Base-by-base conservation (phyloP, 495 filamentous ascomycete species). In the Annulohypoxylon maeteangense region DNA sequence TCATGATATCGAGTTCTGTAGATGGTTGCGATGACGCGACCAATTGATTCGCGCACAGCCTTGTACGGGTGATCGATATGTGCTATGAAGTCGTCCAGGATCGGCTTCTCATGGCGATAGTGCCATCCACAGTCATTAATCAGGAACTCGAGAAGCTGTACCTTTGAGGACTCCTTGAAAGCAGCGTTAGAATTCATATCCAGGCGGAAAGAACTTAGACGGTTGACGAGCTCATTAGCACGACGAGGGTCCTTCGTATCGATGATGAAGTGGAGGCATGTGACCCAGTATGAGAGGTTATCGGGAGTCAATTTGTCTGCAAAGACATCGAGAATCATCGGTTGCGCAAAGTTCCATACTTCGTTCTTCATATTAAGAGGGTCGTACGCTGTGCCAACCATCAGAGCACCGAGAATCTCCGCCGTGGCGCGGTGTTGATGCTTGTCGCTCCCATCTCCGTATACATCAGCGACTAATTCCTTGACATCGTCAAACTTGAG, bases 41-140 rank as follows among this genome's bases (percentile, higher is more conserved):
- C 95, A 83, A 99, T 96, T 1, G 93, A 91, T 83, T 98, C 95
- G 34, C 95, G 89, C 7, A 99, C 95, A 29, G 91, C 90, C 83
- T 99, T 98, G 80, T 99, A 99, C 0, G 95, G 95, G 78, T 99
- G 95, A 79, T 98, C 94, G 44, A 99, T 86, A 76, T 99, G 95
- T 14, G 86, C 81, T 27, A 98, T 82, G 79, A 98, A 98, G 78
- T 99, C 90, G 32, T 95, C 83, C 2, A 97, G 79, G 64, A 98
- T 94, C 4, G 96, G 94, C 81, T 93, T 84, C 62, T 97, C 94
- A 1, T 92, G 86, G 66, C 92, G 93, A 85, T 97, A 98, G 79
- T 98, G 95, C 95, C 95, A 99, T 1, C 96, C 96, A 53, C 90
- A 85, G 76, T 97, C 93, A 64, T 88, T 88, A 68, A 98, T 92